Evolutionary conservation across 176 grass and related monocot species (phyloP).

Genomic region (Puya raimondii): DNA sequence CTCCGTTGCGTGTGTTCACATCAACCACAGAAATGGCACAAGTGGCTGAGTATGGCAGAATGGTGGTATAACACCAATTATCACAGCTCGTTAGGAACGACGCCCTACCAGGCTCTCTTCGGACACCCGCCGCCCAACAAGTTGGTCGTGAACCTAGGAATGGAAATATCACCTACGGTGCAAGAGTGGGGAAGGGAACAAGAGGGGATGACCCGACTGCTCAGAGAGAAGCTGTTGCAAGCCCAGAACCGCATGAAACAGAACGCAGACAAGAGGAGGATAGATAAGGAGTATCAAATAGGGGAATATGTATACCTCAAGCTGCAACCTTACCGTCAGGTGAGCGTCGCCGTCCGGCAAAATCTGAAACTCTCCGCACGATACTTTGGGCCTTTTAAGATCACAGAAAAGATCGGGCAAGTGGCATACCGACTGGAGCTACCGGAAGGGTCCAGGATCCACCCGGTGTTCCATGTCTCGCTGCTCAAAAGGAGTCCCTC

Average conservation of each 20-base stretch:
- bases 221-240: background rate
- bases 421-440: background rate
- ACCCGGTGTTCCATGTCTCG: background rate
- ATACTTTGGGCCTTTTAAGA: background rate
- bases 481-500: too few relatives aligned
- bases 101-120: background rate
- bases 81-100: rapidly evolving
- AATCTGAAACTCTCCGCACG: background rate
- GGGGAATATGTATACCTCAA: slow-evolving; percentile 3
- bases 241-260: slow-evolving; percentile 2
- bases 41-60: background rate
- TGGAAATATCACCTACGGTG: background rate
- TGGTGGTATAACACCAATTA: background rate
- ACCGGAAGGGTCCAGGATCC: background rate
- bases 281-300: background rate
- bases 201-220: background rate
- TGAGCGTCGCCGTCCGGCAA: background rate
- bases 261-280: background rate
- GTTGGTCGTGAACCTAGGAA: background rate
- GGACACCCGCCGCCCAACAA: background rate
- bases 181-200: background rate
- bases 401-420: background rate
- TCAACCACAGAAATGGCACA: background rate
- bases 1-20: background rate
- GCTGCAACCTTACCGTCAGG: background rate